Evolutionary conservation across 177 flowering plant species (phyloP).

Genomic region (Telopea speciosissima): DNA sequence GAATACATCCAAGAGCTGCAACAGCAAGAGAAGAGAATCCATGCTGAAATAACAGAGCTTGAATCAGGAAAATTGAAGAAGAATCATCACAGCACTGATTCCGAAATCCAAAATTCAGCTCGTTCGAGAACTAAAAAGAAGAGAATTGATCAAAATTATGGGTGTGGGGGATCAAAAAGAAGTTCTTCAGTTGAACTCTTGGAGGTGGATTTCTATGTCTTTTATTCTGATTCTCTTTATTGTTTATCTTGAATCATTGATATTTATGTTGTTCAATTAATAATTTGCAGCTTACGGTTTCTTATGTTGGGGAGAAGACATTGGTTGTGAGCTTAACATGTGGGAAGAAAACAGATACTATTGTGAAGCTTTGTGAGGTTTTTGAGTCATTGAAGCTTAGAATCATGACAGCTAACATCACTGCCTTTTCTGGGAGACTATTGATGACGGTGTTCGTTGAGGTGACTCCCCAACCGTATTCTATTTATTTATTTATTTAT

Average conservation of each 20-base stretch:
- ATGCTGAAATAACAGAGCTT: slow-evolving; percentile 49
- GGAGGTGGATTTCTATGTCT: slow-evolving; percentile 33
- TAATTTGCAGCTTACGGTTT: slow-evolving; percentile 47
- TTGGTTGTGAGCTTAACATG: slow-evolving; percentile 64
- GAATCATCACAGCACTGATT: slow-evolving; percentile 1
- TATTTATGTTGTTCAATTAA: too few relatives aligned
- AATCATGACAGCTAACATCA: slow-evolving; percentile 65
- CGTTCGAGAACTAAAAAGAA: slow-evolving; percentile 39
- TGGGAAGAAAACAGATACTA: slow-evolving; percentile 58
- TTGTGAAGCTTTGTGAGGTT: slow-evolving; percentile 71
- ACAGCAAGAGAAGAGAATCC: slow-evolving; percentile 52
- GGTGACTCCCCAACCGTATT: slow-evolving; percentile 26
- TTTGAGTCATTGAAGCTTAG: slow-evolving; percentile 75
- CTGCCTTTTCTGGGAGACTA: slow-evolving; percentile 63
- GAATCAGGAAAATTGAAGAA: slow-evolving; percentile 35
- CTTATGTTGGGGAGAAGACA: slow-evolving; percentile 59
- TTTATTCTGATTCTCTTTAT: neutral
- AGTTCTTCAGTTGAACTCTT: slow-evolving; percentile 50
- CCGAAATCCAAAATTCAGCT: slow-evolving; percentile 20
- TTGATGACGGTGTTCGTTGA: slow-evolving; percentile 65
- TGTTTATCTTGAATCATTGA: neutral
- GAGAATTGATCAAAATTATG: slow-evolving; percentile 22
- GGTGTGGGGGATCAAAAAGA: slow-evolving; percentile 19
- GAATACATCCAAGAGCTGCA: slow-evolving; percentile 67
- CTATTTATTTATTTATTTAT: too few relatives aligned